Evolutionary conservation across 208 protist species (phyloP).

Genomic region (Wallacemonas rigidus): DNA sequence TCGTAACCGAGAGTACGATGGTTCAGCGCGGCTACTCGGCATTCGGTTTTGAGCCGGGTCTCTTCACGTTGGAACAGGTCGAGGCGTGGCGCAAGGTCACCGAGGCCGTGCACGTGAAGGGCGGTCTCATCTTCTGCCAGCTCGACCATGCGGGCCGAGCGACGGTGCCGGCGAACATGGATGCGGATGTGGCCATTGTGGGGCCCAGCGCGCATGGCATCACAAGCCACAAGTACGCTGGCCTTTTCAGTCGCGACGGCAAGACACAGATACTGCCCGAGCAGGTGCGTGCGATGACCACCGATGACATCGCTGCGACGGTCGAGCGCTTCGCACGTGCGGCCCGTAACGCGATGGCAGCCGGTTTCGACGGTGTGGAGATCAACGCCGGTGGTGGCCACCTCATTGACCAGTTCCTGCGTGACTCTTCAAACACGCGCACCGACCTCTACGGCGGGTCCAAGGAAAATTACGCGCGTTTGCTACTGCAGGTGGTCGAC

Average conservation of each 20-base stretch:
- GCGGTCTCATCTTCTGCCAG: conserved; percentile 51
- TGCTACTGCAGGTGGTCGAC: conserved; percentile 58
- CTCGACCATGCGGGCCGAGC: conserved; percentile 55
- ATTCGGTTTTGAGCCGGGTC: conserved; percentile 48
- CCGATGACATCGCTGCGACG: conserved; percentile 44
- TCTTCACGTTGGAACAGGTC: conserved; percentile 54
- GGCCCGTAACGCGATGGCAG: conserved; percentile 50
- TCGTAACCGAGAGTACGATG: conserved; percentile 67
- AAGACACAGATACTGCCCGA: conserved; percentile 16
- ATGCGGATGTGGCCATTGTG: conserved; percentile 4
- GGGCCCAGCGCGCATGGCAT: conserved; percentile 25
- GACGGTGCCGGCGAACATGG: conserved; percentile 34
- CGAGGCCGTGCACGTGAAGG: conserved; percentile 63
- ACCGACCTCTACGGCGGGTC: conserved; percentile 80
- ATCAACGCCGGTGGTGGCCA: conserved; percentile 85
- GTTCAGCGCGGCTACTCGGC: conserved; percentile 41
- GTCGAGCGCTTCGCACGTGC: conserved; percentile 50
- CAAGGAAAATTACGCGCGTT: conserved; percentile 49
- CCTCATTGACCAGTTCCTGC: conserved; percentile 79
- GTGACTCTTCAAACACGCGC: conserved; percentile 53
- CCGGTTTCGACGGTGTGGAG: conserved; percentile 88
- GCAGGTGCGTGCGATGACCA: conserved; percentile 19
- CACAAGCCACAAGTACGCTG: background rate
- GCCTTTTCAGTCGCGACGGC: conserved; percentile 15
- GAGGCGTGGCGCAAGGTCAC: conserved; percentile 55